Evolutionary conservation across 495 filamentous ascomycete genomes (phyloP), one percentile per base, ranked within the genome.

Genomic region (Penicillium robsamsonii): DNA sequence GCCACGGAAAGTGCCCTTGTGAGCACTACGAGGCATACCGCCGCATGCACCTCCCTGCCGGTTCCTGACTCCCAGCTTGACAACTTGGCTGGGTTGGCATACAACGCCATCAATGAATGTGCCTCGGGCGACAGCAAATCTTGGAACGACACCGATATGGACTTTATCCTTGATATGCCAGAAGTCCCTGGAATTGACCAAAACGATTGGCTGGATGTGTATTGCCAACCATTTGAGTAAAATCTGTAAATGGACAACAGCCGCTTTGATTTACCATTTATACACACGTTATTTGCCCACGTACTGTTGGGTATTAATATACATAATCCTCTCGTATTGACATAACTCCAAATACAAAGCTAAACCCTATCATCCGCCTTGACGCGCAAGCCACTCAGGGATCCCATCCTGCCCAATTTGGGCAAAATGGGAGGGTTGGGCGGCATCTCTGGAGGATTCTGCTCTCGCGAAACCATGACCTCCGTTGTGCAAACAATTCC

Each of bases 401-500:
- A 46, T 13, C 31, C 33, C 52, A 47, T 47, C 20, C 52, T 55
- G 1, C 22, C 43, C 40, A 46, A 17, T 15, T n/a, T 47, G 1
- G 43, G 13, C 6, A 18, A 2, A 30, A n/a, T 2, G 2, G 50
- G 38, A 30, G 35, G 3, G 18, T 22, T 30, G 5, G 22, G 50
- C 17, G 50, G 17, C 11, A n/a, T 3, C 5, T 48, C 15, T 8
- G 35, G 35, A 2, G 15, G 15, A 38, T 38, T 38, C 22, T 41
- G 30, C 20, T 44, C 17, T n/a, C 35, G 38, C 25, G 57, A 60
- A 10, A 67, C 54, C 37, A 38, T 51, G 12, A 67, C 62, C 53
- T 65, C 65, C 4, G 62, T 67, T 4, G 65, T 65, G 13, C 56
- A 44, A 22, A 63, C 30, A n/a, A 67, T 67, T 0, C 56, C 56